A percentile compares a stretch with the other conserved stretches of the same genome.
phyloP scores from a whole-genome alignment of 164 flowering plant genomes.

The grape (Vitis vinifera) region DNA sequence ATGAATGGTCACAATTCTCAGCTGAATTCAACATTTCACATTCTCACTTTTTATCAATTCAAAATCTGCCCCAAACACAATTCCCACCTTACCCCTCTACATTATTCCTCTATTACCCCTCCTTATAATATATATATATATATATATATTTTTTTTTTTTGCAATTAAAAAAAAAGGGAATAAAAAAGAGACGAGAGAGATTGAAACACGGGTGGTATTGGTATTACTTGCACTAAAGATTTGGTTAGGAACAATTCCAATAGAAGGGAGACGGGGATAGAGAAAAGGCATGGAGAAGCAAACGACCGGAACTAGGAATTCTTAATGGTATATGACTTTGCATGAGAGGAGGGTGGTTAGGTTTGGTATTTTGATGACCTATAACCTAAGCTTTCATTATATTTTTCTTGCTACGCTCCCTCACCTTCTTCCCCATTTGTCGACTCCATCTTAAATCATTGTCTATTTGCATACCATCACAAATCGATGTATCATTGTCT shows the following conservation, averaged over 20 bases:
- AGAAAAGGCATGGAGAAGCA: neutral
- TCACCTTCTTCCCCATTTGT: too few relatives aligned
- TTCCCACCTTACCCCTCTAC: too few relatives aligned
- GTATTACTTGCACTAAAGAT: neutral
- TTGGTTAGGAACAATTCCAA: slow-evolving; percentile 19
- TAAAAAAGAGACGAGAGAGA: neutral
- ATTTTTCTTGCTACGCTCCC: too few relatives aligned
- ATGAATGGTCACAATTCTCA: too few relatives aligned
- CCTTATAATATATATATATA: neutral
- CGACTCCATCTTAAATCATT: too few relatives aligned
- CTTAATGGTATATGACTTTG: neutral
- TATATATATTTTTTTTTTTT: neutral
- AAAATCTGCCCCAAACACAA: too few relatives aligned
- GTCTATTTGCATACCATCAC: too few relatives aligned
- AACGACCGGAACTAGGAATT: neutral
- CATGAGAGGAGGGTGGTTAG: slow-evolving; percentile 19
- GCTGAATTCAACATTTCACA: too few relatives aligned
- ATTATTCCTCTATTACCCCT: too few relatives aligned
- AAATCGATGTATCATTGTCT: slow-evolving; percentile 7
- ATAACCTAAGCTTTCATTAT: neutral
- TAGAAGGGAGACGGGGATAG: neutral
- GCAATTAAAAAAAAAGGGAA: neutral
- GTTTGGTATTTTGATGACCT: slow-evolving; percentile 7
- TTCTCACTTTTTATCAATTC: too few relatives aligned
- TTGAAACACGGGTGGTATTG: neutral